Conservation (phyloP, 345 rosid genomes). For the Noccaea caerulescens region DNA sequence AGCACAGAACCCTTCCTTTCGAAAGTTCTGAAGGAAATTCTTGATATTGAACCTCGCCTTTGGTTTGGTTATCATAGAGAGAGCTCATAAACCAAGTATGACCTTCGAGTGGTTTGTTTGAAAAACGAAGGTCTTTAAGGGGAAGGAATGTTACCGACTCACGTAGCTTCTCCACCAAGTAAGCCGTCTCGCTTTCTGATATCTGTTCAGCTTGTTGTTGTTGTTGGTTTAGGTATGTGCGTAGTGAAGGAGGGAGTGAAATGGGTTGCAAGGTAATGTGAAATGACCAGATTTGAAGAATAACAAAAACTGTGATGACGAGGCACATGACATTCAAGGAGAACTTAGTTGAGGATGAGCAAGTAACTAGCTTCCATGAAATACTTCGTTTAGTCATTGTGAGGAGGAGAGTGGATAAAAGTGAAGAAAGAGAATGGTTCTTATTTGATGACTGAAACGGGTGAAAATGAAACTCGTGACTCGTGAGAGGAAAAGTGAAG, state of each 20-base stretch:
- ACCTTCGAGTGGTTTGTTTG: constrained; percentile 51
- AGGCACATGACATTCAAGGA: constrained; percentile 25
- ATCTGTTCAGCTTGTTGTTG: background rate
- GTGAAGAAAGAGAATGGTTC: constrained; percentile 5
- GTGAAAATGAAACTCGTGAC: constrained; percentile 38
- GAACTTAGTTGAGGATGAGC: constrained; percentile 27
- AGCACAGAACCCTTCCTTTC: constrained; percentile 55
- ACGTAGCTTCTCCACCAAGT: constrained; percentile 49
- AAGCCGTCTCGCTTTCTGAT: constrained; percentile 11
- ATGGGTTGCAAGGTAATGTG: constrained; percentile 15
- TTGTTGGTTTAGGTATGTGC: constrained; percentile 27
- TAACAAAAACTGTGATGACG: constrained; percentile 25
- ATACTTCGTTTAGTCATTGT: constrained; percentile 17
- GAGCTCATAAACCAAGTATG: constrained; percentile 89
- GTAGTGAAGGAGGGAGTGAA: constrained; percentile 25
- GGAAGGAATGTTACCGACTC: constrained; percentile 64
- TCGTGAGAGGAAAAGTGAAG: constrained; percentile 14
- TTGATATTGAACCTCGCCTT: constrained; percentile 67
- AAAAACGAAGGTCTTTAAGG: constrained; percentile 62
- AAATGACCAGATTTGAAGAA: constrained; percentile 37
- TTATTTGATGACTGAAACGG: constrained; percentile 5
- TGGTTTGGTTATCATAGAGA: constrained; percentile 56
- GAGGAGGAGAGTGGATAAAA: background rate
- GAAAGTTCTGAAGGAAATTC: constrained; percentile 68
- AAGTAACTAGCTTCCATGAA: constrained; percentile 10